Evolutionary conservation across 2,329 filamentous ascomycete genomes (phyloP).

Genomic region (Fusarium dimerum): DNA sequence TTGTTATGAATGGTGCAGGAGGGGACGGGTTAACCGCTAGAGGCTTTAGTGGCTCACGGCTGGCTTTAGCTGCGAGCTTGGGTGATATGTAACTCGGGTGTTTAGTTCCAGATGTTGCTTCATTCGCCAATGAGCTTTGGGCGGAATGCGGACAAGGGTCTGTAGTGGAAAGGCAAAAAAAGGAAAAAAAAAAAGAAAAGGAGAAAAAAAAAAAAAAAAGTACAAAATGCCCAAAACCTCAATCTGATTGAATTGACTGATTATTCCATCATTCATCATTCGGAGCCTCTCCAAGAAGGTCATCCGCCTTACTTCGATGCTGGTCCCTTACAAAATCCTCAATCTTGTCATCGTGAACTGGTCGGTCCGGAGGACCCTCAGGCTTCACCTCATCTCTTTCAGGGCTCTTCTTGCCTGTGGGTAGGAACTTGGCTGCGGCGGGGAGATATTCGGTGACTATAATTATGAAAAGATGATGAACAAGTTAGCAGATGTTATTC

Average conservation of each 20-base stretch:
- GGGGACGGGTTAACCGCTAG: no score
- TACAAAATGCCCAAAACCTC: conserved; percentile 1
- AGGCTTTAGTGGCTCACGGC: no score
- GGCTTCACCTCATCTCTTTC: conserved; percentile 19
- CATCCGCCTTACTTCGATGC: conserved; percentile 47
- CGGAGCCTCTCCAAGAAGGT: conserved; percentile 17
- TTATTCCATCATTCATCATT: conserved; percentile 12
- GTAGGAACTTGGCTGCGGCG: conserved; percentile 43
- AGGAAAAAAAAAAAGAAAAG: no score
- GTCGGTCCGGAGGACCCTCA: conserved; percentile 44
- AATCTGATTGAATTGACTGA: neutral
- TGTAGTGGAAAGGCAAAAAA: no score
- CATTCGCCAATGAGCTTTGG: no score
- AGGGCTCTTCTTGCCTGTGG: conserved; percentile 31
- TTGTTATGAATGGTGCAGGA: no score
- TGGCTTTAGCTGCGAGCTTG: no score
- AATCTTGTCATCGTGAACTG: conserved; percentile 49
- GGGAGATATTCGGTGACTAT: conserved; percentile 48
- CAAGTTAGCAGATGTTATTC: conserved; percentile 7
- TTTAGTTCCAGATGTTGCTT: no score
- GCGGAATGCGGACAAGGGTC: no score
- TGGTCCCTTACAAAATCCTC: conserved; percentile 56
- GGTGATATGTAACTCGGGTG: no score
- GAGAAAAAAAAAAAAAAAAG: no score
- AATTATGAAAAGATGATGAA: neutral